Evolutionary conservation across 352 stramenopile genomes (phyloP).

Genomic region (Phytophthora hybrid): DNA sequence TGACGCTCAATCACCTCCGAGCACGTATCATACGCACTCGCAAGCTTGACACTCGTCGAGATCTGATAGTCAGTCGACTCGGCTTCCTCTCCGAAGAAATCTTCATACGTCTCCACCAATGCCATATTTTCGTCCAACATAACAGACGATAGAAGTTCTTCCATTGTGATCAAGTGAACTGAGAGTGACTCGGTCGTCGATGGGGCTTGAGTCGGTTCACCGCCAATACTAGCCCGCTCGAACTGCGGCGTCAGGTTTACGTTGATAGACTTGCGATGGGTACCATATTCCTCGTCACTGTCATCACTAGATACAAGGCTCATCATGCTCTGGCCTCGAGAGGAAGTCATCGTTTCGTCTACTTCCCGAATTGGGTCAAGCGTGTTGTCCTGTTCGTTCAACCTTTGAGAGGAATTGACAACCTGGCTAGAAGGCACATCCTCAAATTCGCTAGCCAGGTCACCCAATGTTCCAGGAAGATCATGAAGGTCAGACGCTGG

Average conservation of each 20-base stretch:
- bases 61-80: conserved; percentile 4
- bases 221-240: conserved; percentile 58
- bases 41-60: conserved; percentile 43
- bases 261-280: conserved; percentile 61
- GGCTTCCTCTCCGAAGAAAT: conserved; percentile 38
- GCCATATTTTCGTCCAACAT: conserved; percentile 36
- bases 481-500: conserved; percentile 34
- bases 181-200: conserved; percentile 16
- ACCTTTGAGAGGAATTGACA: conserved; percentile 10
- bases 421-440: conserved; percentile 21
- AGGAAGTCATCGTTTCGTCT: conserved; percentile 66
- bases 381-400: conserved; percentile 47
- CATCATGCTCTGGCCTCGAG: conserved; percentile 70
- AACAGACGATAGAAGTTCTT: conserved; percentile 48
- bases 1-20: conserved; percentile 56
- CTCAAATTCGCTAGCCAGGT: conserved; percentile 41
- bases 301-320: conserved; percentile 72
- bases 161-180: conserved; percentile 50
- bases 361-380: conserved; percentile 75
- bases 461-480: conserved; percentile 32
- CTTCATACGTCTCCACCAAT: conserved; percentile 9
- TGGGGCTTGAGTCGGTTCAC: conserved; percentile 23
- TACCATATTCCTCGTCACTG: conserved; percentile 64
- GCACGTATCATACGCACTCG: conserved; percentile 50
- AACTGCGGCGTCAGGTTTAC: conserved; percentile 84